A percentile compares a stretch with the other conserved stretches of the same genome.
phyloP scores from a whole-genome alignment of 78 protist species.

The Speleostelium caveatum region DNA sequence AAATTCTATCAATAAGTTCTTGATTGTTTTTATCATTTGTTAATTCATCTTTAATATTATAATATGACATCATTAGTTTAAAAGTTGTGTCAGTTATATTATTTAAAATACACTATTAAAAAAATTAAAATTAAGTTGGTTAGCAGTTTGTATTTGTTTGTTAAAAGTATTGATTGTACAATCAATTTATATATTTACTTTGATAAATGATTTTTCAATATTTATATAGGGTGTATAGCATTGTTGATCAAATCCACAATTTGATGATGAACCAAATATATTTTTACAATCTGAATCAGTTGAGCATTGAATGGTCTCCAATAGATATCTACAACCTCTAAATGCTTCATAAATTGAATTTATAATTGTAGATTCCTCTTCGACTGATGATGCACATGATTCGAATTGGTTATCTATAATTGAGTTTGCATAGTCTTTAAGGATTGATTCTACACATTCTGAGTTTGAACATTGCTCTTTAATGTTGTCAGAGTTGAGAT shows the following conservation, averaged over 20 bases:
- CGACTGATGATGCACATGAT: neutral
- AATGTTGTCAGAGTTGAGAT: neutral
- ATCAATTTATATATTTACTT: too few species aligned
- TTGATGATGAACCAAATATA: neutral
- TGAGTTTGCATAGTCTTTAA: conserved; percentile 2
- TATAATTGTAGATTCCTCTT: neutral
- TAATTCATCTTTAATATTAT: too few species aligned
- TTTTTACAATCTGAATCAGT: neutral
- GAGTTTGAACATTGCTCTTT: conserved; percentile 19
- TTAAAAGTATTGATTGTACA: too few species aligned
- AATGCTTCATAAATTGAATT: neutral
- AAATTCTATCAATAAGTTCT: neutral
- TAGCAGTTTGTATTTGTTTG: too few species aligned
- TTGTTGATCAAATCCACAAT: too few species aligned
- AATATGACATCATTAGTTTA: neutral
- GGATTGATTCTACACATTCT: conserved; percentile 20
- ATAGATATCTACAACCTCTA: conserved; percentile 2
- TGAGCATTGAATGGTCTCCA: neutral
- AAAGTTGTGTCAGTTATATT: too few species aligned
- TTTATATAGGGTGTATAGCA: too few species aligned
- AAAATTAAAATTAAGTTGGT: too few species aligned
- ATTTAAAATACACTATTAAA: conserved; percentile 26
- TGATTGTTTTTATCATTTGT: too few species aligned
- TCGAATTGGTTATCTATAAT: neutral
- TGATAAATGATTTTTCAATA: too few species aligned